Evolutionary conservation across 768 basidiomycete species (phyloP).

Genomic region (Leccinum longicurvipes): DNA sequence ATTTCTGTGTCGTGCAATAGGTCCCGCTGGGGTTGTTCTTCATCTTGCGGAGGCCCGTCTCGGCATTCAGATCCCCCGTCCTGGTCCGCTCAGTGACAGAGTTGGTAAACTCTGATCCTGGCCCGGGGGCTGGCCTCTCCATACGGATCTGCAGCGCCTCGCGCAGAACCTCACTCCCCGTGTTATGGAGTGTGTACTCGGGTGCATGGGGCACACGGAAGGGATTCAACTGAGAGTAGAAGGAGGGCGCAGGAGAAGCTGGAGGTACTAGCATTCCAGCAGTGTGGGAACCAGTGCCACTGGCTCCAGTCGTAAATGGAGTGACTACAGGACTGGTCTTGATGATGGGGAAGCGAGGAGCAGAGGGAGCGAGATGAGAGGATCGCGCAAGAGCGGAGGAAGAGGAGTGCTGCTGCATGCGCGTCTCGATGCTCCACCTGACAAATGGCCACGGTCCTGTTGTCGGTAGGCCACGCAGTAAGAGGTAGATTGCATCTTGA

Average conservation of each 20-base stretch:
- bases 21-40: not conserved
- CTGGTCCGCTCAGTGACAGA: not conserved
- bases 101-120: not conserved
- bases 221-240: too few species aligned
- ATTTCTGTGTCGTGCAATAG: not conserved
- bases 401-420: too few species aligned
- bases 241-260: too few species aligned
- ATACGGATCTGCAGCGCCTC: not conserved
- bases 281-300: too few species aligned
- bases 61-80: not conserved
- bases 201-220: too few species aligned
- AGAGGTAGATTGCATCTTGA: not conserved
- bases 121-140: not conserved
- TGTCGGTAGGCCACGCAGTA: not conserved
- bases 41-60: not conserved
- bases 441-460: not conserved
- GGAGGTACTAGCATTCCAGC: too few species aligned
- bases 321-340: too few species aligned
- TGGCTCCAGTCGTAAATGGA: too few species aligned
- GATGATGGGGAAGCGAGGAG: too few species aligned
- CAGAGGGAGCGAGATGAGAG: too few species aligned
- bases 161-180: not conserved
- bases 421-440: not conserved
- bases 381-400: too few species aligned
- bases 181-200: not conserved